Percentiles rank a stretch among this genome's conserved stretches.
Conservation (phyloP, 345 rosid genomes). For the Bruguiera sexangula region DNA sequence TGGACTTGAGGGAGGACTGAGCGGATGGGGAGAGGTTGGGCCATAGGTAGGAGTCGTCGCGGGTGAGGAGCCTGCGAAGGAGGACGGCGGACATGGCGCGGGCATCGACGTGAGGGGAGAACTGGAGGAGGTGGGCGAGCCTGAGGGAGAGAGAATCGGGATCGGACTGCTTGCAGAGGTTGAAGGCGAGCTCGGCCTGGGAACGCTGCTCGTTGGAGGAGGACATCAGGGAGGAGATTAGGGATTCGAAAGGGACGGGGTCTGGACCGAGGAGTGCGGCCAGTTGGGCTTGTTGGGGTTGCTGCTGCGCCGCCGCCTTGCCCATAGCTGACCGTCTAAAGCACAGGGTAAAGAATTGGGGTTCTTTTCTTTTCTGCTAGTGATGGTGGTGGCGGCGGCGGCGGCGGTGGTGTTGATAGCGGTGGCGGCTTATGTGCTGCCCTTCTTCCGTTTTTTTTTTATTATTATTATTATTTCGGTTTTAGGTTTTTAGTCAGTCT, state of each 20-base stretch:
- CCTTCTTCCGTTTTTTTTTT: too few species aligned
- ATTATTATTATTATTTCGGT: too few species aligned
- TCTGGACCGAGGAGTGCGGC: constrained; percentile 80
- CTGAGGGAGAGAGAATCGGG: constrained; percentile 82
- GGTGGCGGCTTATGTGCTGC: too few species aligned
- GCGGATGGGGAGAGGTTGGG: constrained; percentile 64
- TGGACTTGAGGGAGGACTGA: constrained; percentile 81
- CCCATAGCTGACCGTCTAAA: neutral
- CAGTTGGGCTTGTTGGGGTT: constrained; percentile 73
- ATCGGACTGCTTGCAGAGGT: constrained; percentile 82
- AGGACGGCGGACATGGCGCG: constrained; percentile 97
- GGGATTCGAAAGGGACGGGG: constrained; percentile 72
- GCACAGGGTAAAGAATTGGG: neutral
- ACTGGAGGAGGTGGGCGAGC: constrained; percentile 79
- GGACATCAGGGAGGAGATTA: constrained; percentile 88
- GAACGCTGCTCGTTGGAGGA: constrained; percentile 93
- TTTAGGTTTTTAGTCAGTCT: too few species aligned
- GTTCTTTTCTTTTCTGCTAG: neutral
- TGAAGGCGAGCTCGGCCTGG: constrained; percentile 76
- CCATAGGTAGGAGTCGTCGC: constrained; percentile 88
- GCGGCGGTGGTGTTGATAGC: too few species aligned
- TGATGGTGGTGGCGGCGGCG: too few species aligned
- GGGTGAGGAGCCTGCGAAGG: constrained; percentile 87
- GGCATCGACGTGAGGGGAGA: constrained; percentile 63
- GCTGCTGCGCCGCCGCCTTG: constrained; percentile 74